A percentile compares a stretch with the other conserved stretches of the same genome.
phyloP scores from a whole-genome alignment of 495 filamentous ascomycete genomes.

The Margaritispora aquatica region DNA sequence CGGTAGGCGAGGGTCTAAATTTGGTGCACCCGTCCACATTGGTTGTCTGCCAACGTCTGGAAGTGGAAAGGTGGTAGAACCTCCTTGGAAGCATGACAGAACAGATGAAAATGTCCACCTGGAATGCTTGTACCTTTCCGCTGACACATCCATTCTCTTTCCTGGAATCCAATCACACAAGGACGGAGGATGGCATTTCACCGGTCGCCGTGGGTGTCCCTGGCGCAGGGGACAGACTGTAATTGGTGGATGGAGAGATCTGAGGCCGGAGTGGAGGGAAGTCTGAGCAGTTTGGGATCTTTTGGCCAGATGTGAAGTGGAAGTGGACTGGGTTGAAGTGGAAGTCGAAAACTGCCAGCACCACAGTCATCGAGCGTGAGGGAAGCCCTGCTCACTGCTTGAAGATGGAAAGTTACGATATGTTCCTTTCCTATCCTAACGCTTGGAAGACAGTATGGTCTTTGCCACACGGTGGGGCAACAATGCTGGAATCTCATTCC shows the following conservation, averaged over 20 bases:
- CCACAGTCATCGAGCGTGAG: no score
- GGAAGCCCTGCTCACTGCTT: no score
- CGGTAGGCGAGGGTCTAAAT: background rate
- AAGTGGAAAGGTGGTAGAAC: background rate
- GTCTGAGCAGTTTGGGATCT: no score
- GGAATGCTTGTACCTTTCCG: no score
- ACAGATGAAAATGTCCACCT: background rate
- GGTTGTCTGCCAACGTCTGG: background rate
- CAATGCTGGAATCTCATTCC: no score
- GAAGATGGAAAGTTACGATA: no score
- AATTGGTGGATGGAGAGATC: background rate
- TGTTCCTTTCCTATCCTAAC: no score
- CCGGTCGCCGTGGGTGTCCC: background rate
- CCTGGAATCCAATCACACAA: background rate
- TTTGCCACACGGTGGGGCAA: conserved; percentile 1
- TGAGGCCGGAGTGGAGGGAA: background rate
- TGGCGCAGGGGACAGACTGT: background rate
- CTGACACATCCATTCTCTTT: no score
- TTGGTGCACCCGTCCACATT: background rate
- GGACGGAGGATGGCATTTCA: background rate
- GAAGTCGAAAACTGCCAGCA: background rate
- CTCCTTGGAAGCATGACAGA: background rate
- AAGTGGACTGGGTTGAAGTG: background rate
- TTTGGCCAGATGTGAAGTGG: background rate
- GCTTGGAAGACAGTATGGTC: no score